Evolutionary conservation across 305 asterid genomes (phyloP), one percentile per base, ranked within the genome.

Genomic region (Fraxinus paxiana): DNA sequence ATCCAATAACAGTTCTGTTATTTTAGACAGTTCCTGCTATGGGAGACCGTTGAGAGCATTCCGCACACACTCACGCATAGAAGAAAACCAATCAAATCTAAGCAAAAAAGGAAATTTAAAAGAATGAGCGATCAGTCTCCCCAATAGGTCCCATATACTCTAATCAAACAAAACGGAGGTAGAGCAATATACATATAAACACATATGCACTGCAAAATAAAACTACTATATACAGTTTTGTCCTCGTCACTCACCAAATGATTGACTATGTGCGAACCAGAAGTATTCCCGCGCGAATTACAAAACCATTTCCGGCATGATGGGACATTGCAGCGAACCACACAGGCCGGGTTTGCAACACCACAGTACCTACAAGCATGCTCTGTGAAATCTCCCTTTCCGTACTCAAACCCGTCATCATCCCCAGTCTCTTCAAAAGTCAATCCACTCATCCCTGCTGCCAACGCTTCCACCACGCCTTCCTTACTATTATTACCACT

Each of bases 221-320:
- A 70, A 15, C 73, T 67, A 28, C 4, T 28, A 70, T n/a, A 15
- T 15, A 70, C 26, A 70, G 6, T 15, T n/a, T 81, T 30, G 22
- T 15, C 35, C 75, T 33, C 75, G 18, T 67, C 51, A 87, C 99
- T 90, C 84, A 96, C 99, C 95, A 96, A 84, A 89, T 96, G 99
- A 90, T 92, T 96, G 73, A 96, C 99, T 81, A 96, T 96, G 86
- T 96, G 98, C 22, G 98, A 96, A 30, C 99, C 99, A 80, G 99
- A 96, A 4, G 99, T 96, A 82, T 94, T 96, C 84, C 99, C 99
- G 24, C 99, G 93, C 1, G 99, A 94, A 85, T 96, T 96, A 84
- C 99, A 96, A 83, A 96, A 94, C 99, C 99, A 96, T 51, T 94
- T 94, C 84, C 99, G 89, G 84, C 99, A 96, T 0, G 98, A 92